phyloP scores from a whole-genome alignment of 768 basidiomycete genomes.

The Mycena vitilis region DNA sequence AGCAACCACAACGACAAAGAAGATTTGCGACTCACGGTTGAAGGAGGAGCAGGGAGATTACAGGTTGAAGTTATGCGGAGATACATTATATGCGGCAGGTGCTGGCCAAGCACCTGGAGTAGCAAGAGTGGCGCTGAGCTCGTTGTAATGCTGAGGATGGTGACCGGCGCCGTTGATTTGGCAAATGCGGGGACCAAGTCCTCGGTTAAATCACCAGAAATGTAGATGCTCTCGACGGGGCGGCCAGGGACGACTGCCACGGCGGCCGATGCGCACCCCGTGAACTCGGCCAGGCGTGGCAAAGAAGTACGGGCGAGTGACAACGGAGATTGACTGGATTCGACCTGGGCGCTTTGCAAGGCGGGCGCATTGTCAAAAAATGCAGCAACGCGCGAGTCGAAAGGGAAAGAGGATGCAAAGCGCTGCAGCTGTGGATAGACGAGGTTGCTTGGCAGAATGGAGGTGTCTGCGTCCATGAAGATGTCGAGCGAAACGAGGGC shows the following conservation, averaged over 20 bases:
- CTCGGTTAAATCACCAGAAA: conserved; percentile 71
- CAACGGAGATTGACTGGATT: conserved; percentile 55
- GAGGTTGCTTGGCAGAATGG: conserved; percentile 56
- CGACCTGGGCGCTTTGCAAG: conserved; percentile 61
- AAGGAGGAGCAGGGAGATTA: conserved; percentile 60
- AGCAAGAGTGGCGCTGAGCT: conserved; percentile 68
- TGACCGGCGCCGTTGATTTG: conserved; percentile 60
- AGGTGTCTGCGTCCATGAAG: conserved; percentile 66
- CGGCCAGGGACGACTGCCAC: conserved; percentile 70
- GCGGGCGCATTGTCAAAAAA: conserved; percentile 70
- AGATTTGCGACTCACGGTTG: conserved; percentile 56
- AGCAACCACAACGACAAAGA: conserved; percentile 36
- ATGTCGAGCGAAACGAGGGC: conserved; percentile 68
- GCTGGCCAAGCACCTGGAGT: conserved; percentile 64
- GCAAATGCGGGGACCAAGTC: conserved; percentile 66
- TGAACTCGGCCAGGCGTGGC: conserved; percentile 66
- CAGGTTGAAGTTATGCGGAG: conserved; percentile 74
- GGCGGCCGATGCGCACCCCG: conserved; percentile 69
- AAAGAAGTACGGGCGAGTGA: conserved; percentile 52
- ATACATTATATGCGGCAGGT: conserved; percentile 71
- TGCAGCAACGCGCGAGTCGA: conserved; percentile 66
- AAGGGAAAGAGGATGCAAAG: conserved; percentile 70
- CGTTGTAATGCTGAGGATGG: conserved; percentile 70
- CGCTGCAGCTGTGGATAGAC: conserved; percentile 61
- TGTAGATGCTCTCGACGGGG: conserved; percentile 71